A percentile compares a stretch with the other conserved stretches of the same genome.
Evolutionary conservation across 2,329 filamentous ascomycete genomes (phyloP).

Genomic region (Monosporascus ibericus): DNA sequence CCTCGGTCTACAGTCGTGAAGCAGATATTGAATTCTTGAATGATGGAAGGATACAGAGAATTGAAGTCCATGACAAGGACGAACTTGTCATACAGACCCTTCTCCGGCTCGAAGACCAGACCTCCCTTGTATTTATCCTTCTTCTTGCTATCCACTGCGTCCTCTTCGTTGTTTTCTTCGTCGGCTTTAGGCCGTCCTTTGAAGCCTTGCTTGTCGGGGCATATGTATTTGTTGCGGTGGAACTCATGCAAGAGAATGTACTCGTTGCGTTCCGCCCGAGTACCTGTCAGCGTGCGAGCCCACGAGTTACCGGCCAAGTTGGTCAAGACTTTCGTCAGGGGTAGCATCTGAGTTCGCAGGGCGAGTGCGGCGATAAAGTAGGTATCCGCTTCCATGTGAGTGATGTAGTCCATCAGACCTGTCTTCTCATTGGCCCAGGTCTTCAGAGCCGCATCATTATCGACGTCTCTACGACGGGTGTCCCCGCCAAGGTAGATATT

Average conservation of each 20-base stretch:
- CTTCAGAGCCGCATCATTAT: slow-evolving; percentile 80
- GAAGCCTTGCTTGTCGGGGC: slow-evolving; percentile 86
- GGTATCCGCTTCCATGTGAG: slow-evolving; percentile 90
- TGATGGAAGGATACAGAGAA: slow-evolving; percentile 96
- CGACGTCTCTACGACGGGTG: slow-evolving; percentile 72
- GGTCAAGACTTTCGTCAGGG: slow-evolving; percentile 89
- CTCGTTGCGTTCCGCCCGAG: slow-evolving; percentile 94
- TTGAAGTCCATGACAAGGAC: slow-evolving; percentile 99
- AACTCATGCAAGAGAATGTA: slow-evolving; percentile 99
- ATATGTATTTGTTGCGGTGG: slow-evolving; percentile 94
- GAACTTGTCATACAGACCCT: slow-evolving; percentile 95
- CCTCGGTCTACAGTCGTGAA: slow-evolving; percentile 92
- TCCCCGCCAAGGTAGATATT: slow-evolving; percentile 74
- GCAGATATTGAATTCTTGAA: slow-evolving; percentile 99
- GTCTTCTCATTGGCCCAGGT: slow-evolving; percentile 79
- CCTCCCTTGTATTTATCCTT: slow-evolving; percentile 99
- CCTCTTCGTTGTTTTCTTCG: slow-evolving; percentile 65
- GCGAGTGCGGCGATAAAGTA: slow-evolving; percentile 92
- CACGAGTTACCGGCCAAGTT: slow-evolving; percentile 97
- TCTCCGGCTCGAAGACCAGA: slow-evolving; percentile 96
- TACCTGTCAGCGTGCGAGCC: slow-evolving; percentile 92
- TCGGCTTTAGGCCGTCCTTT: slow-evolving; percentile 67
- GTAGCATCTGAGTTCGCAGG: slow-evolving; percentile 82
- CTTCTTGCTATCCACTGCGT: slow-evolving; percentile 74
- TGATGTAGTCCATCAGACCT: slow-evolving; percentile 87